Base-by-base conservation (phyloP, 768 basidiomycete species). In the Lactarius tabidus region DNA sequence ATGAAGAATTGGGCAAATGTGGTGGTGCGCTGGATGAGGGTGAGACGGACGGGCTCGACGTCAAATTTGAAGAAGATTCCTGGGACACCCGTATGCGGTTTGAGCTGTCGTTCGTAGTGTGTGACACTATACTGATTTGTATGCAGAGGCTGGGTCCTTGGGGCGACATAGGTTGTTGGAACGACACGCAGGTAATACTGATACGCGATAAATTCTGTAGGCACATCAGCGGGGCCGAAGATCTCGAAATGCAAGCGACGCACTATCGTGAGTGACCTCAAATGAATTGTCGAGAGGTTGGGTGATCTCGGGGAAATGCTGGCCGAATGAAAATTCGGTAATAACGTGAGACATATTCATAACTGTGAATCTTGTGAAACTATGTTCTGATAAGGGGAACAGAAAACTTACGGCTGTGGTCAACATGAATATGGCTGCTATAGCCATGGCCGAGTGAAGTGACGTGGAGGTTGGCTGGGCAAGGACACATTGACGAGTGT, bases 31-130 rank as follows among this genome's bases (percentile, higher is more conserved):
- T 98, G 95, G 71, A 90, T 84, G 60, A 98, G 86, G 0, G 86
- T 89, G 65, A 98, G 81, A 28, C 84, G 80, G 77, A 98, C 83
- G 0, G 95, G 94, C 73, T 99, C 96, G 41, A 98, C 77, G 64
- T 99, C 95, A 74, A 93, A 98, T 76, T 98, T 97, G 88, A 98
- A 97, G 81, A 96, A 98, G 73, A 98, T 96, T 18, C 92, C 95
- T 0, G 96, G 96, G 0, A 93, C 88, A 8, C 91, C 92, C 18
- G 80, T 77, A 68, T 91, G 85, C 72, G 92, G 90, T 23, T 85
- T 78, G 2, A 97, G 78, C 20, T 84, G 81, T 35, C 91, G 86
- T 1, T 84, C 86, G 70, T 98, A 96, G 76, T 97, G 93, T 0
- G 93, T 98, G 6, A 98, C 96, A 54, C 91, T 92, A 77, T 98